These are phyloP conservation scores for Anthracocystis walkeri DNA, from an alignment of 1,284 basidiomycete species.

Conservation along the genomic window DNA sequence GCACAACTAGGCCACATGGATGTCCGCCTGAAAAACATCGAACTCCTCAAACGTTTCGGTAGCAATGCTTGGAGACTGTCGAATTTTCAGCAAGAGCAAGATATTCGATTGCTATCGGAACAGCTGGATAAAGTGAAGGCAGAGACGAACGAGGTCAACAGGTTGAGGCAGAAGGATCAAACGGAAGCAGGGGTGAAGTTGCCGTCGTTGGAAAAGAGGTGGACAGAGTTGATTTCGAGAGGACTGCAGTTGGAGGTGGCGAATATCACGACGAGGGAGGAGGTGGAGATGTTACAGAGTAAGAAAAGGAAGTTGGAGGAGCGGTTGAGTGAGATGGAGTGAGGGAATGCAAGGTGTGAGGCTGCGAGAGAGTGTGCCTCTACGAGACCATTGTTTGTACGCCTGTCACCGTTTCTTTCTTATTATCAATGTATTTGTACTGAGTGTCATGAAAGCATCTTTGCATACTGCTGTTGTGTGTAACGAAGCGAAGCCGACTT, in stretches of 20 bases:
- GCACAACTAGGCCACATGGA: slow-evolving; percentile 91
- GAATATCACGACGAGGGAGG: slow-evolving; percentile 83
- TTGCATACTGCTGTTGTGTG: no score
- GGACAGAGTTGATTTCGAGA: slow-evolving; percentile 88
- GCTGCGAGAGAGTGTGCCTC: not conserved
- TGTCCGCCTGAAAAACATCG: slow-evolving; percentile 84
- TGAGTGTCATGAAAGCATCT: no score
- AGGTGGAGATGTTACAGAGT: slow-evolving; percentile 71
- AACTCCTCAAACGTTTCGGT: slow-evolving; percentile 86
- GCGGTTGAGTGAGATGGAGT: slow-evolving; percentile 24
- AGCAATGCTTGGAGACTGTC: slow-evolving; percentile 53
- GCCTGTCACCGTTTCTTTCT: no score
- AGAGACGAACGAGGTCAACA: slow-evolving; percentile 55
- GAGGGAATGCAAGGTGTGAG: not conserved
- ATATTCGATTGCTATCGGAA: slow-evolving; percentile 27
- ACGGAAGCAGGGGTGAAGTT: slow-evolving; percentile 81
- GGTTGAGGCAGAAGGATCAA: slow-evolving; percentile 71
- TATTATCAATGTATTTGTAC: no score
- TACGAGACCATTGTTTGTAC: not conserved
- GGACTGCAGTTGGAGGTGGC: slow-evolving; percentile 91
- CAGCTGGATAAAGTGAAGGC: slow-evolving; percentile 25
- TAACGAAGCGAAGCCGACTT: no score
- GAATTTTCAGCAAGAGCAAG: slow-evolving; percentile 60
- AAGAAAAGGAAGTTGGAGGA: slow-evolving; percentile 35
- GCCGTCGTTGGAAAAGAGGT: slow-evolving; percentile 81